Conservation (phyloP, 129 eudicot species). For the Tagetes erecta region DNA sequence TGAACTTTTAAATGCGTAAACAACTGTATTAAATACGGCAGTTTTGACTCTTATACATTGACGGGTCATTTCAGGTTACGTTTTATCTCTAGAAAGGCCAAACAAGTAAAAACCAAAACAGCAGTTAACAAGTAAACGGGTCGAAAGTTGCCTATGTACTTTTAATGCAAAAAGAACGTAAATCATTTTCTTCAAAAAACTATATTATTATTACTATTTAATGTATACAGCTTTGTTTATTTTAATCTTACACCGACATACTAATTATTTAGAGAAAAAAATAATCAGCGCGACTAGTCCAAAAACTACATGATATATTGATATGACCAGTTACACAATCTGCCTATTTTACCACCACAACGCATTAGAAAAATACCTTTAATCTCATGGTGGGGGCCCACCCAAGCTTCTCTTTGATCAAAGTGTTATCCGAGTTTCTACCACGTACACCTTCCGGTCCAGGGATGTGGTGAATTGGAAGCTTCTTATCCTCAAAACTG, state of each 20-base stretch:
- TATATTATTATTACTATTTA: neutral
- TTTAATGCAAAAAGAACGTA: neutral
- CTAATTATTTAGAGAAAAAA: neutral
- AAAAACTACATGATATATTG: neutral
- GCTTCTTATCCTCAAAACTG: constrained; percentile 81
- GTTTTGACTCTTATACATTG: neutral
- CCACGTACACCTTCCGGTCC: constrained; percentile 99
- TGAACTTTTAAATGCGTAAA: neutral
- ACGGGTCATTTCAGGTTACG: neutral
- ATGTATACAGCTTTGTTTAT: neutral
- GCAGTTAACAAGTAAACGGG: neutral
- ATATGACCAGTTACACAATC: neutral
- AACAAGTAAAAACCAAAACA: neutral
- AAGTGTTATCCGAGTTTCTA: constrained; percentile 93
- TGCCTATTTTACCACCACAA: neutral
- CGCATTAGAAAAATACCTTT: constrained; percentile 47
- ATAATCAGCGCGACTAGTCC: neutral
- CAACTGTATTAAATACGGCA: neutral
- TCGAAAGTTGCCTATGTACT: neutral
- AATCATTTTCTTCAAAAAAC: neutral
- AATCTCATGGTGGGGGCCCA: constrained; percentile 97
- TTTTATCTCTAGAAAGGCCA: neutral
- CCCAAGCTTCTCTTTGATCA: constrained; percentile 92
- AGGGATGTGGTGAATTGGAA: constrained; percentile 93
- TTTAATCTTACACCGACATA: neutral